Evolutionary conservation across 1,139 yeast species (phyloP), one percentile per base, ranked within the genome.

Genomic region (Saccharomyces hybrid): DNA sequence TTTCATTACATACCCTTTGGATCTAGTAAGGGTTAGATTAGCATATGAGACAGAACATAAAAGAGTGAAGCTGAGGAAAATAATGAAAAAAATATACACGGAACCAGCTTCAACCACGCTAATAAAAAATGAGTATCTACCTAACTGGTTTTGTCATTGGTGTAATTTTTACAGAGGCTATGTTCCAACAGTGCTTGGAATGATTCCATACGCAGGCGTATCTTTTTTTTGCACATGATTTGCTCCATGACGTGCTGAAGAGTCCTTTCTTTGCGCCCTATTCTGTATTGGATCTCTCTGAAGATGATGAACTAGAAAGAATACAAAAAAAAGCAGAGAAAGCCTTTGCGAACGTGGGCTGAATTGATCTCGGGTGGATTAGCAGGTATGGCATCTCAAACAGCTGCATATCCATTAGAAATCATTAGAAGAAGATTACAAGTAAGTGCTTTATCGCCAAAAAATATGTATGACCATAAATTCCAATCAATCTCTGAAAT

Each of bases 121-220:
- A 44, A 51, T 59, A 29, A 58, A 61, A 16, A 71, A 68, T 50
- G 34, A 56, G 26, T 67, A 61, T 31, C 58, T 73, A 42, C 75
- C 77, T 8, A 49, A 51, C 1, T 62, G 69, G 59, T 60, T 73
- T 51, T 68, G 74, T 12, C 73, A 71, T 38, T 63, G 76, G 62
- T 68, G 87, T 32, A 90, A 91, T 73, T 93, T 90, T 69, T 93
- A 93, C 72, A 78, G 97, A 57, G 99, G 99, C 1, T 93, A 91
- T 72, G 82, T 88, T 6, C 97, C 99, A 21, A 93, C 99, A 0
- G 84, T 93, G 41, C 68, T 90, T 46, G 99, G 99, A 14, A 91
- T 93, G 96, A 78, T 93, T 21, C 99, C 99, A 1, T 93, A 93
- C 68, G 99, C 99, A 1, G 99, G 99, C 9, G 97, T 91, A 1